Conservation (phyloP, 495 filamentous ascomycete species). For the Pyrenula aspistea region DNA sequence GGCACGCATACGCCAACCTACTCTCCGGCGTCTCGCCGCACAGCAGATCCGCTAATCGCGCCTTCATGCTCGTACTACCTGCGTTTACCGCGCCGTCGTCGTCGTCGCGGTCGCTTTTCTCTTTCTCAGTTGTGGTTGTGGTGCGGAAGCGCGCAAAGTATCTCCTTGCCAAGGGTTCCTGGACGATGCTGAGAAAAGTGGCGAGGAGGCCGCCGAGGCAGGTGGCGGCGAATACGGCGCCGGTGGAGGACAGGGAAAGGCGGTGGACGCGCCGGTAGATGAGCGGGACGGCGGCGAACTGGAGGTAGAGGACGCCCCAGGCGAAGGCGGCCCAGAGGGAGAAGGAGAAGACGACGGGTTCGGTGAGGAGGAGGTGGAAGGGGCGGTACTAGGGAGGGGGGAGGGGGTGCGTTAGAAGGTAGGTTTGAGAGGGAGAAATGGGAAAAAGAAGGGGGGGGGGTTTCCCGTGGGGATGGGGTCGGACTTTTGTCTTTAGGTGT, state of each 20-base stretch:
- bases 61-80: slow-evolving; percentile 24
- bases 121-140: slow-evolving; percentile 1
- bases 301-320: slow-evolving; percentile 84
- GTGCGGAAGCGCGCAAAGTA: slow-evolving; percentile 3
- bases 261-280: slow-evolving; percentile 60
- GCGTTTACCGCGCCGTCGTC: no score
- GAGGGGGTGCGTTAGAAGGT: no score
- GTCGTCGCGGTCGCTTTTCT: slow-evolving; percentile 1
- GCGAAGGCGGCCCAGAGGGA: slow-evolving; percentile 82
- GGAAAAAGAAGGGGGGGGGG: no score
- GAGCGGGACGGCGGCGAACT: slow-evolving; percentile 65
- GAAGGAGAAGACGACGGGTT: slow-evolving; percentile 92
- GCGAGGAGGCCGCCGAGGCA: slow-evolving; percentile 54
- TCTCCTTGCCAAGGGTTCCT: slow-evolving; percentile 40
- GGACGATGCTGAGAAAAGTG: slow-evolving; percentile 63
- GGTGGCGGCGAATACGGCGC: slow-evolving; percentile 66
- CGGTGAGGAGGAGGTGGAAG: slow-evolving; percentile 61
- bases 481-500: no score
- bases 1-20: slow-evolving; percentile 72
- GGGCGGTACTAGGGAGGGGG: background rate
- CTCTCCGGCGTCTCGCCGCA: slow-evolving; percentile 47
- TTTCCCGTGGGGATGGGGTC: no score
- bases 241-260: slow-evolving; percentile 56
- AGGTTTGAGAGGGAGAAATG: no score
- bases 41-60: slow-evolving; percentile 9